Base-by-base conservation (phyloP, 2,329 filamentous ascomycete species). In the Xylariaceae sp. region DNA sequence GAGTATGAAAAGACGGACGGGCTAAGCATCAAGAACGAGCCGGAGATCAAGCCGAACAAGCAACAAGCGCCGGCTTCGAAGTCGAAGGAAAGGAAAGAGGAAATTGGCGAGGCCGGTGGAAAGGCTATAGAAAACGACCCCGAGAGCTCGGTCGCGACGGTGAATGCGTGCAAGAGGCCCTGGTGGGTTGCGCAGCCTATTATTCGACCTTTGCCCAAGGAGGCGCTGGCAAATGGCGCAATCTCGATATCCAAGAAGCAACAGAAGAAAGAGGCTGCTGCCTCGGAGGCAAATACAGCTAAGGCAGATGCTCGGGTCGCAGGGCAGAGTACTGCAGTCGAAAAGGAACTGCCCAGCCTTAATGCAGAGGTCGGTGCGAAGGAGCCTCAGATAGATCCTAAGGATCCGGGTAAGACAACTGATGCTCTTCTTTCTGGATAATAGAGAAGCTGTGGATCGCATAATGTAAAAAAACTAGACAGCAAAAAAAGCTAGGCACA, bases 121-220 rank as follows among this genome's bases (percentile, higher is more conserved):
- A 52, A 51, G 9, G 53, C 56, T 1, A 60, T 54, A 1, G 57
- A 60, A 3, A 63, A 60, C 1, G 71, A 75, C 35, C 65, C 66
- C 0, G 73, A 81, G 56, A 83, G 76, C 60, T 85, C 83, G 4
- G 66, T 80, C 15, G 81, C 78, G 8, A 81, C 85, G 1, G 81
- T 93, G 19, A 78, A 76, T 41, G 72, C 79, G 45, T 95, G 89
- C 58, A 84, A 82, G 61, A 70, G 89, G 49, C 90, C 90, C 1
- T 96, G 83, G 78, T 96, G 89, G 88, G 76, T 95, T 3, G 89
- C 83, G 39, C 90, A 97, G 67, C 85, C 91, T 3, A 87, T 95
- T 55, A 78, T 96, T 6, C 72, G 90, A 42, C 90, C 89, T 31
- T 63, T 96, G 56, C 93, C 93, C 0, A 86, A 85, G 52, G 91